Conservation (phyloP, 371 early-diverging fungal genomes). For the Enteropsectra breve region DNA sequence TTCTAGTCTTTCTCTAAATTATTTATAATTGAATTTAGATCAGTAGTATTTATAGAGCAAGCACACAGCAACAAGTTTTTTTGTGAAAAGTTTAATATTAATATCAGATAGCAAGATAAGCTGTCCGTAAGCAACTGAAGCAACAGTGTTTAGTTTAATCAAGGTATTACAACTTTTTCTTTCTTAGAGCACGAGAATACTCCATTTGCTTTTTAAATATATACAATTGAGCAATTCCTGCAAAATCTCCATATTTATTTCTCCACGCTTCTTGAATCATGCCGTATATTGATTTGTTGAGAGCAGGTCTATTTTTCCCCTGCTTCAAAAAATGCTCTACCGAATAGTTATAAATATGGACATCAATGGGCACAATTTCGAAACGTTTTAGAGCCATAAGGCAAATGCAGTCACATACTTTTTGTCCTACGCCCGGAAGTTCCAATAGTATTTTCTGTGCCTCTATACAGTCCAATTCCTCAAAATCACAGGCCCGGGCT, state of each 20-base stretch:
- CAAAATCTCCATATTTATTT: slow-evolving; percentile 44
- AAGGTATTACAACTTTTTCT: too few species aligned
- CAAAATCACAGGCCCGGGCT: not conserved
- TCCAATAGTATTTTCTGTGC: slow-evolving; percentile 20
- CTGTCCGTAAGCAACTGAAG: too few species aligned
- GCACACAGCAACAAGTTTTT: too few species aligned
- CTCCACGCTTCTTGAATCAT: slow-evolving; percentile 37
- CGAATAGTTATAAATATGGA: slow-evolving; percentile 66
- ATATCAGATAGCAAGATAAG: too few species aligned
- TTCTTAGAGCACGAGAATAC: too few species aligned
- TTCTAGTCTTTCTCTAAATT: too few species aligned
- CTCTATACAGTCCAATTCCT: not conserved
- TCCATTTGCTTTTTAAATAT: slow-evolving; percentile 35
- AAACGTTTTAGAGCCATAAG: slow-evolving; percentile 69
- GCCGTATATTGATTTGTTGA: slow-evolving; percentile 19
- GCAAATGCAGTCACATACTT: slow-evolving; percentile 87
- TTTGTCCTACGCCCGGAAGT: slow-evolving; percentile 66
- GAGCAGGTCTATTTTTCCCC: not conserved
- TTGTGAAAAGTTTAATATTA: too few species aligned
- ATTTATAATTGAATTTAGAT: too few species aligned
- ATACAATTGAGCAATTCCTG: slow-evolving; percentile 52
- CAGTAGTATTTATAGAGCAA: too few species aligned
- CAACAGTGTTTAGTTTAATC: too few species aligned
- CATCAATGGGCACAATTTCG: slow-evolving; percentile 80
- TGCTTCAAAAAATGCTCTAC: slow-evolving; percentile 20